These are phyloP conservation scores for Venturiaceae sp. DNA, from an alignment of 2,329 filamentous ascomycete genomes.

Conservation along the genomic window DNA sequence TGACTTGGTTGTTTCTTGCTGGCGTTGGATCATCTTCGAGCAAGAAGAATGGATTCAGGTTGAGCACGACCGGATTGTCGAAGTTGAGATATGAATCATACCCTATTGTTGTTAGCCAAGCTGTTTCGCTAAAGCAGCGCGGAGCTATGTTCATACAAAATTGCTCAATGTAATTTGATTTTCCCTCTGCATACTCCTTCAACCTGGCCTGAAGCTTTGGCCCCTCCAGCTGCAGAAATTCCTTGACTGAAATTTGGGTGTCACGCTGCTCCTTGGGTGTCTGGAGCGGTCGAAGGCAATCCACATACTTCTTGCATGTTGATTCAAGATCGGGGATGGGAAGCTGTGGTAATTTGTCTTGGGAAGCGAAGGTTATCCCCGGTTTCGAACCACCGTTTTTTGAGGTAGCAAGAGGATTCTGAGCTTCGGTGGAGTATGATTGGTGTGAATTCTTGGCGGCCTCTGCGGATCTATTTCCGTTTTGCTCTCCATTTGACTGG, in stretches of 20 bases:
- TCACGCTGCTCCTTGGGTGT: slow-evolving; percentile 72
- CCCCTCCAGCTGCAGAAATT: slow-evolving; percentile 75
- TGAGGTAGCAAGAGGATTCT: slow-evolving; percentile 36
- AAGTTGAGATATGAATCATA: slow-evolving; percentile 98
- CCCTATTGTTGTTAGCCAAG: slow-evolving; percentile 45
- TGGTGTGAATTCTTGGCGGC: slow-evolving; percentile 45
- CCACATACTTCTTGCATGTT: slow-evolving; percentile 70
- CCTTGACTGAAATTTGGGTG: slow-evolving; percentile 66
- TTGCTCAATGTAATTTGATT: slow-evolving; percentile 95
- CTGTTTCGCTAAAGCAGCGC: background rate
- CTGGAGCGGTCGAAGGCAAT: slow-evolving; percentile 73
- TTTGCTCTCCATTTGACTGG: slow-evolving; percentile 22
- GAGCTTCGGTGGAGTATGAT: slow-evolving; percentile 36
- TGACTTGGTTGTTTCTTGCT: slow-evolving; percentile 92
- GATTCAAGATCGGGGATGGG: slow-evolving; percentile 82
- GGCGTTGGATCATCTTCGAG: slow-evolving; percentile 96
- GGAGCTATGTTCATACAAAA: slow-evolving; percentile 56
- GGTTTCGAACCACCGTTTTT: slow-evolving; percentile 49
- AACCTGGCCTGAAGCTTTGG: slow-evolving; percentile 79
- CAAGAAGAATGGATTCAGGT: slow-evolving; percentile 95
- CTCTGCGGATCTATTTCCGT: slow-evolving; percentile 31
- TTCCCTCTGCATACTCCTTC: slow-evolving; percentile 80
- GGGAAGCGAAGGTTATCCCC: slow-evolving; percentile 79
- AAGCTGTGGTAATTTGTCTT: slow-evolving; percentile 82
- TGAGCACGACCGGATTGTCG: slow-evolving; percentile 94